Base-by-base conservation (phyloP, 768 basidiomycete genomes). In the Sporobolomyces roseus region DNA sequence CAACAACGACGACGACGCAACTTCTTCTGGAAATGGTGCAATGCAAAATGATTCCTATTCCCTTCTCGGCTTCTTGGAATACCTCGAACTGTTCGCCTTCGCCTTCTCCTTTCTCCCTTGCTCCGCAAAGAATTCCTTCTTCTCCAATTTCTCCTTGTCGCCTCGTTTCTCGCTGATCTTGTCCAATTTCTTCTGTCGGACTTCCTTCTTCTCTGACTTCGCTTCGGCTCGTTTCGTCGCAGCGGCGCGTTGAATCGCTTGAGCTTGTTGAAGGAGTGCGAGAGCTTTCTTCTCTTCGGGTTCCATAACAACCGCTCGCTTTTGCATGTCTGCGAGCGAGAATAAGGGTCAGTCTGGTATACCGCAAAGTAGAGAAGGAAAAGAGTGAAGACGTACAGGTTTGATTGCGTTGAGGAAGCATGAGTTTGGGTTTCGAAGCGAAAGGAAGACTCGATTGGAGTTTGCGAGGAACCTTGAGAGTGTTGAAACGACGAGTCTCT, bases 281-380 rank as follows among this genome's bases (percentile, higher is more conserved):
- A 97, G 81, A 0, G 96, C 93, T 77, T 86, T 88, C 83, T 88
- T 91, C 82, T 98, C 96, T 77, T 94, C 92, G 1, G 91, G 90
- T 76, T 94, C 90, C 83, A 98, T 84, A 51, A 99, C 87, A 30
- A 98, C 93, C 1, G 94, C 93, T 17, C 96, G 87, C 79, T 90
- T 91, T 79, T 93, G 91, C 77, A 97, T 79, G 79, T 98, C 71
- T 72, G 63, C 13, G 38, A 9, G 19, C 33, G 16, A 4, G n/a
- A 17, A 4, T 8, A 12, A 0, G 2, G 16, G 35, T 27, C 27
- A 55, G 62, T n/a, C 32, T 6, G 33, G 2, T 32, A 13, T 33
- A n/a, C 29, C 12, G 27, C 4, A 6, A 5, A 8, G 13, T 33
- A 23, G 9, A 10, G 3, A 17, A 25, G 25, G 25, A 9, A 19